A percentile compares a stretch with the other conserved stretches of the same genome.
These are phyloP conservation scores for Ophiorrhiza pumila DNA, from an alignment of 257 asterid species.

Conservation along the genomic window DNA sequence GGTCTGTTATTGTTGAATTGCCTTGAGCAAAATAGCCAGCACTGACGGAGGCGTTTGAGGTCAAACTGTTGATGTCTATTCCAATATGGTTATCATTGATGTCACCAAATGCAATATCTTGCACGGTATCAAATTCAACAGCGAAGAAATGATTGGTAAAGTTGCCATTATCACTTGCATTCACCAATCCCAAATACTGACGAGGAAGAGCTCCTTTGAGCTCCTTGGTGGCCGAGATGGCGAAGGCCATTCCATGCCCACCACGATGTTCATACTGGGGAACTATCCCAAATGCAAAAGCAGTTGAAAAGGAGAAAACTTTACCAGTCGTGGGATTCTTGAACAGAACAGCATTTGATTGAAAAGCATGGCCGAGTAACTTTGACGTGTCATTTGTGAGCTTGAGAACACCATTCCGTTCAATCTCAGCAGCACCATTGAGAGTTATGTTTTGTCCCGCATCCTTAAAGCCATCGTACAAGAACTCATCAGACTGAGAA, in stretches of 20 bases:
- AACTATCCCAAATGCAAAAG: constrained; percentile 61
- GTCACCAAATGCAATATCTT: constrained; percentile 46
- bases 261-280: constrained; percentile 51
- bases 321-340: constrained; percentile 41
- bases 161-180: constrained; percentile 36
- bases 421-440: constrained; percentile 48
- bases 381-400: constrained; percentile 43
- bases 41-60: constrained; percentile 49
- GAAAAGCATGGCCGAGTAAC: constrained; percentile 56
- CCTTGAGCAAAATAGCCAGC: constrained; percentile 39
- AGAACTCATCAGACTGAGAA: constrained; percentile 41
- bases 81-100: constrained; percentile 74
- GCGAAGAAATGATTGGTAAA: constrained; percentile 64
- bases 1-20: constrained; percentile 21
- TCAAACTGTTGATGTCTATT: constrained; percentile 49
- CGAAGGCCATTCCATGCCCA: constrained; percentile 72
- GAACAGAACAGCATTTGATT: constrained; percentile 39
- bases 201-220: constrained; percentile 46
- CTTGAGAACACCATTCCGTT: constrained; percentile 44
- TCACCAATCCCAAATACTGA: constrained; percentile 61
- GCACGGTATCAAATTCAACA: constrained; percentile 67
- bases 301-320: constrained; percentile 56
- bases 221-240: constrained; percentile 33
- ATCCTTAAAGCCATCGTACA: constrained; percentile 44
- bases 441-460: constrained; percentile 28